phyloP scores from a whole-genome alignment of 1,284 basidiomycete species.

The Violaceomyces palustris region DNA sequence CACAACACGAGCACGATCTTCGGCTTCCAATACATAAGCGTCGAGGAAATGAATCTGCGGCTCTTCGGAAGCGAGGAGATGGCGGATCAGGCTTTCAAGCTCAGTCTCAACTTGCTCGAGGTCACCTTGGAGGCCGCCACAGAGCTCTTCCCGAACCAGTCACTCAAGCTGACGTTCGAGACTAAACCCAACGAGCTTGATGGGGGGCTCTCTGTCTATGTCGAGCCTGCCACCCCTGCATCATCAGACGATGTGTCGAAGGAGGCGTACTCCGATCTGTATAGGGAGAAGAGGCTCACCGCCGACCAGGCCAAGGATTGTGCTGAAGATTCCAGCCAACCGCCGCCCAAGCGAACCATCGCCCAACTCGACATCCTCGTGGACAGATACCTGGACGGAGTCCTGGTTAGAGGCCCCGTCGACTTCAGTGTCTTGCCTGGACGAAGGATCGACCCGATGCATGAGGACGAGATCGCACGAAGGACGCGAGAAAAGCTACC shows the following conservation, averaged over 20 bases:
- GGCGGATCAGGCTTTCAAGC: constrained; percentile 72
- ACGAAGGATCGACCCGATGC: constrained; percentile 13
- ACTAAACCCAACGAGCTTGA: constrained; percentile 12
- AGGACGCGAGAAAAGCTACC: constrained; percentile 13
- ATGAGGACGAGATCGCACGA: constrained; percentile 35
- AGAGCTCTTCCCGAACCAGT: constrained; percentile 60
- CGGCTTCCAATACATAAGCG: constrained; percentile 87
- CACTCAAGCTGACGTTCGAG: constrained; percentile 43
- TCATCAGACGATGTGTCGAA: neutral
- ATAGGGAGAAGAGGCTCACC: no score
- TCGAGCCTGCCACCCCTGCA: constrained; percentile 26
- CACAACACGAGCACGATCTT: constrained; percentile 85
- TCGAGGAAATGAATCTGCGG: constrained; percentile 79
- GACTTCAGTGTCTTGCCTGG: constrained; percentile 34
- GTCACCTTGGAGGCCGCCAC: constrained; percentile 63
- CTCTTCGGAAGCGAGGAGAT: constrained; percentile 66
- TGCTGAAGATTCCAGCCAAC: neutral
- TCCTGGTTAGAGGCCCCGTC: constrained; percentile 38
- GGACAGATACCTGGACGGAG: constrained; percentile 43
- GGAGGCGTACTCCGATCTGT: no score
- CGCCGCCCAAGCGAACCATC: constrained; percentile 14
- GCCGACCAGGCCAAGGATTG: no score
- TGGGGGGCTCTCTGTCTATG: constrained; percentile 26
- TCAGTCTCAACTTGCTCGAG: constrained; percentile 72
- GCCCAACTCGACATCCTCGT: constrained; percentile 41